Base-by-base conservation (phyloP, 768 basidiomycete species). In the Amyloporia xantha region DNA sequence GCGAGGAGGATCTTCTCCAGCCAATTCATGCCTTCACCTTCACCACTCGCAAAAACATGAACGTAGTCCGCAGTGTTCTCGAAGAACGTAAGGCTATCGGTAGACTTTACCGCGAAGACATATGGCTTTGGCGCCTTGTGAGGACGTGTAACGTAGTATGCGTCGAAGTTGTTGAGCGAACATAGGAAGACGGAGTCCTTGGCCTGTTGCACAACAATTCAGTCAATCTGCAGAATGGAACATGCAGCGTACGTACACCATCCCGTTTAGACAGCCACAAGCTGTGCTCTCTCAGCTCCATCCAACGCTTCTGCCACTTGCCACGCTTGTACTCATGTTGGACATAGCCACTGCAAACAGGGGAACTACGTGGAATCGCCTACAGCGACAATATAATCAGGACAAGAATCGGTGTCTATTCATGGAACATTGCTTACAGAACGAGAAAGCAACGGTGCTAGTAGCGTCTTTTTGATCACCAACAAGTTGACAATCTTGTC, bases 261-360 rank as follows among this genome's bases (percentile, higher is more conserved):
- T 96, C 91, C 15, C 88, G 84, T 68, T 97, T 98, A 25, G 90
- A 85, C 30, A 95, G 62, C 77, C 84, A 95, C 47, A 98, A 61
- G 51, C 80, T 78, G 54, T 94, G 90, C 59, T 94, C 91, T 41
- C 89, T 76, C 21, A 96, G 76, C 58, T 84, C 81, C 61, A 99
- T 72, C 81, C 84, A 94, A 27, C 91, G 79, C 67, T 97, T 97
- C 48, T 73, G 84, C 96, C 95, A 99, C 66, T 96, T 96, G 28
- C 92, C 92, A 51, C 85, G 80, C 68, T 95, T 97, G 39, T 72
- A 73, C 70, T 95, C 91, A 78, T 83, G 88, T 63, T 97, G 89
- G 21, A 97, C 81, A 59, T 82, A 92, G 5, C 85, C 75, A 35
- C 74, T 69, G 53, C 69, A 59, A 3, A 56, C 63, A 43, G 75